These are phyloP conservation scores for Fusarium sp. DNA, from an alignment of 2,329 filamentous ascomycete species.

Conservation along the genomic window DNA sequence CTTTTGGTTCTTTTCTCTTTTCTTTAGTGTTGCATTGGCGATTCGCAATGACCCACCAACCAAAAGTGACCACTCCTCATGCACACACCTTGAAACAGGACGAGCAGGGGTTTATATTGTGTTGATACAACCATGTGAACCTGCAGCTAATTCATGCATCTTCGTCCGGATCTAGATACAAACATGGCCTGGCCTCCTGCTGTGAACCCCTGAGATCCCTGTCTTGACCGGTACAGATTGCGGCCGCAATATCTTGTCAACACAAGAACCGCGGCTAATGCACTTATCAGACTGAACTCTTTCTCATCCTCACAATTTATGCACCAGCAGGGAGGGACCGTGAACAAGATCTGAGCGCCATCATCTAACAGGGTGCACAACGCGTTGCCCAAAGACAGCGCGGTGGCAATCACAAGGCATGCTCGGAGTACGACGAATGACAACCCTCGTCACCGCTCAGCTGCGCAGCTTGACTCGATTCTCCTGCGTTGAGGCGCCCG, in stretches of 20 bases:
- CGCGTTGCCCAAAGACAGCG: neutral
- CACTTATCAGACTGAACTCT: neutral
- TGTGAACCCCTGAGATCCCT: neutral
- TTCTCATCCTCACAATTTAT: neutral
- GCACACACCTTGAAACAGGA: neutral
- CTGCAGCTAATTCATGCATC: neutral
- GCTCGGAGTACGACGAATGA: neutral
- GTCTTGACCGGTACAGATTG: neutral
- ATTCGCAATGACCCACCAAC: neutral
- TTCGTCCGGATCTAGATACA: conserved; percentile 9
- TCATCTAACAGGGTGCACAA: neutral
- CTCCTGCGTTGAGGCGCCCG: conserved; percentile 22
- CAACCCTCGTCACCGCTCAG: neutral
- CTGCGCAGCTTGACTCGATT: neutral
- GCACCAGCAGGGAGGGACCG: conserved; percentile 8
- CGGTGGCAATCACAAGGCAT: conserved; percentile 6
- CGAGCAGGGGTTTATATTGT: neutral
- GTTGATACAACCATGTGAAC: neutral
- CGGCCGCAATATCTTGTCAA: neutral
- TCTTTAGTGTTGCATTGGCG: neutral
- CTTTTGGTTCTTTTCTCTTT: neutral
- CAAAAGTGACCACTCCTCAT: neutral
- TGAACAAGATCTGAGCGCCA: neutral
- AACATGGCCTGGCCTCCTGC: conserved; percentile 1
- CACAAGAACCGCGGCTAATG: neutral